Evolutionary conservation across 2,329 filamentous ascomycete species (phyloP).

Genomic region (Blastomyces gilchristii): DNA sequence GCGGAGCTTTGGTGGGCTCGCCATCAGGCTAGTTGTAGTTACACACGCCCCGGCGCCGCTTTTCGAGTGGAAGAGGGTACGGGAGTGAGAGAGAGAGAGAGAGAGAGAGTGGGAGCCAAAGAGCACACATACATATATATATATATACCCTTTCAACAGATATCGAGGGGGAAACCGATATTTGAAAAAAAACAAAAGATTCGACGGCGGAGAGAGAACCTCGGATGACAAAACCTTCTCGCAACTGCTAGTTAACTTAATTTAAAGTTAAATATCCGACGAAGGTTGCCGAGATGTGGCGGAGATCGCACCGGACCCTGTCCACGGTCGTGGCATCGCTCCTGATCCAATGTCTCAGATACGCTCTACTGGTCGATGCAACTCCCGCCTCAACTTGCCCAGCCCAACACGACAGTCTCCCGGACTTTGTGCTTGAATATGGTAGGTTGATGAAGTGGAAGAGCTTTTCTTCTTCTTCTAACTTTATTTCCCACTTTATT

Average conservation of each 20-base stretch:
- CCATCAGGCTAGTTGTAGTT: no score
- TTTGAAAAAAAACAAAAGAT: no score
- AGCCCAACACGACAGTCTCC: conserved; percentile 20
- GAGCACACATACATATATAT: no score
- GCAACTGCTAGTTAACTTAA: no score
- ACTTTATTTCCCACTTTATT: background rate
- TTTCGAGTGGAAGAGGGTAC: no score
- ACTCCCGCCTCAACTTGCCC: background rate
- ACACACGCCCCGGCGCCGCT: no score
- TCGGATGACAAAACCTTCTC: background rate
- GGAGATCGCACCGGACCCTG: background rate
- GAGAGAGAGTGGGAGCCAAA: no score
- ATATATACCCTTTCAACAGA: no score
- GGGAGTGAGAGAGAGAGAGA: no score
- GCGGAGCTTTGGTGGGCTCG: no score
- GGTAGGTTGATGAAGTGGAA: conserved; percentile 23
- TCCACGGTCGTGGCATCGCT: background rate
- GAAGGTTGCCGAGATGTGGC: background rate
- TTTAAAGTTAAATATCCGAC: background rate
- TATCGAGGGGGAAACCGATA: no score
- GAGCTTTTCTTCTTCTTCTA: background rate
- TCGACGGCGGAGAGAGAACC: background rate
- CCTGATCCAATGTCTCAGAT: background rate
- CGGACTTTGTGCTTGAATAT: conserved; percentile 38
- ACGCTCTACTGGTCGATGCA: background rate